Conservation (phyloP, 148 eudicot genomes). For the Drosera capensis region DNA sequence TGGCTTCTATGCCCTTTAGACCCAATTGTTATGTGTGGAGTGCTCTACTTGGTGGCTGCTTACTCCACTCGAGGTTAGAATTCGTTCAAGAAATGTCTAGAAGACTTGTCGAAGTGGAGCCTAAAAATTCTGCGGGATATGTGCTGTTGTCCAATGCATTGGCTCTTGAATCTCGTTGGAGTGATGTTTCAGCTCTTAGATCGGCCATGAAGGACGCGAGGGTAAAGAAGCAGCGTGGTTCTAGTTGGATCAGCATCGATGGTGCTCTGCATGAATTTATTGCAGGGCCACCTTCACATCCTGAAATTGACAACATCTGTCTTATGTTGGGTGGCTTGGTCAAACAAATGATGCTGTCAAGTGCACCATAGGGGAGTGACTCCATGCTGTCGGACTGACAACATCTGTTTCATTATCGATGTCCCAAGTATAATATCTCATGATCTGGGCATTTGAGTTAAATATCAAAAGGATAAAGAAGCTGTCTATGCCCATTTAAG, state of each 20-base stretch:
- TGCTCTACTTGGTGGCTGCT: slow-evolving; percentile 69
- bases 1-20: slow-evolving; percentile 48
- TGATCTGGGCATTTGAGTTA: too few species aligned
- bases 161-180: slow-evolving; percentile 49
- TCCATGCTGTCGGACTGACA: too few species aligned
- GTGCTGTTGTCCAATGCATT: slow-evolving; percentile 67
- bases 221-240: slow-evolving; percentile 50
- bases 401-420: too few species aligned
- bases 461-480: too few species aligned
- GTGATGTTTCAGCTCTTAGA: slow-evolving; percentile 46
- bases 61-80: slow-evolving; percentile 44
- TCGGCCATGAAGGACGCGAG: slow-evolving; percentile 46
- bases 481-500: too few species aligned
- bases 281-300: slow-evolving; percentile 37
- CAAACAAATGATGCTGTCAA: slow-evolving; percentile 43
- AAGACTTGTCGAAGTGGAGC: slow-evolving; percentile 49
- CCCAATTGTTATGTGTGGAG: slow-evolving; percentile 76
- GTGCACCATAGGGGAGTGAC: not conserved
- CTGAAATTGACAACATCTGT: slow-evolving; percentile 17
- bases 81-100: slow-evolving; percentile 36
- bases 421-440: too few species aligned
- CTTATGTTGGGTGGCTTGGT: slow-evolving; percentile 26
- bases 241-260: slow-evolving; percentile 54
- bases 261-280: slow-evolving; percentile 54
- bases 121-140: slow-evolving; percentile 67